phyloP scores from a whole-genome alignment of 805 yeast genomes.

The Candida taoyuanica region DNA sequence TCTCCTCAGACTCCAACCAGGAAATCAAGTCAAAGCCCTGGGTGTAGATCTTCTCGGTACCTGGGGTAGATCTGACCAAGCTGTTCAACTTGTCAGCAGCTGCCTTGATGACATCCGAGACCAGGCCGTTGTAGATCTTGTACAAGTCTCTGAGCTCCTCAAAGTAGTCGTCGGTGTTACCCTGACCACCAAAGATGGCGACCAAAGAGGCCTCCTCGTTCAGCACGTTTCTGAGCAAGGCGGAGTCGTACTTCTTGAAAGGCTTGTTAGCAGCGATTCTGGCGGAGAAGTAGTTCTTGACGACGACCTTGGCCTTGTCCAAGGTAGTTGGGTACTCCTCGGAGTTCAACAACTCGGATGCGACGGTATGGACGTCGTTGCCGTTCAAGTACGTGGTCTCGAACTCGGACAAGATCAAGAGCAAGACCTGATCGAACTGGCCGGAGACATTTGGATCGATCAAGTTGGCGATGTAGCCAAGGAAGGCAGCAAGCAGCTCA shows the following conservation, averaged over 20 bases:
- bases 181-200: constrained; percentile 98
- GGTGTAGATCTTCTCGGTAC: constrained; percentile 82
- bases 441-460: constrained; percentile 42
- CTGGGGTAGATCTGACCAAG: constrained; percentile 66
- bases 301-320: constrained; percentile 65
- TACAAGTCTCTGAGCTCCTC: constrained; percentile 90
- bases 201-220: constrained; percentile 56
- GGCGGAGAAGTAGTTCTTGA: constrained; percentile 73
- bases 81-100: constrained; percentile 65
- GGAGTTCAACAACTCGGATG: constrained; percentile 57
- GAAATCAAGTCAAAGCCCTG: constrained; percentile 86
- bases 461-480: constrained; percentile 62
- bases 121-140: constrained; percentile 68
- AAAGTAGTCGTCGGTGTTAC: constrained; percentile 95
- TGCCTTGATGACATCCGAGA: constrained; percentile 63
- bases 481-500: constrained; percentile 77
- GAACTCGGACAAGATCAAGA: constrained; percentile 73
- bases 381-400: constrained; percentile 73
- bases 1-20: constrained; percentile 83
- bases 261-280: constrained; percentile 47
- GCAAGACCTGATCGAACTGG: constrained; percentile 65
- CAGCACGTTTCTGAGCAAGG: constrained; percentile 61
- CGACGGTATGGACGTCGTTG: constrained; percentile 83
- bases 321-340: constrained; percentile 61
- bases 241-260: constrained; percentile 46